These are phyloP conservation scores for Marchantia paleacea DNA, from an alignment of 225 moss, liverwort and hornwort species.

Conservation along the genomic window DNA sequence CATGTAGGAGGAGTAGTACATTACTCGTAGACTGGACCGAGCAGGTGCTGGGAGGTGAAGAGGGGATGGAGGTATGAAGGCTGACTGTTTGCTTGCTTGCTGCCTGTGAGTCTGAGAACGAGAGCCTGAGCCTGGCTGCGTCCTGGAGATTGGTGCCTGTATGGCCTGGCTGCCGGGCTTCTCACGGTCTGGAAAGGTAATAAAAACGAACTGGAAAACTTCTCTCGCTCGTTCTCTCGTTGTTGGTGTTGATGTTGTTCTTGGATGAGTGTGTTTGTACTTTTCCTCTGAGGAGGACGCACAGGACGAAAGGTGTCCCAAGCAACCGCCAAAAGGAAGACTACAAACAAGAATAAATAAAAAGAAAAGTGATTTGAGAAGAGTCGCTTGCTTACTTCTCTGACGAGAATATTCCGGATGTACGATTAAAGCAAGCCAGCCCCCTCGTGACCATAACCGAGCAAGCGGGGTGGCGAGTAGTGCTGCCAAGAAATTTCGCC, in stretches of 20 bases:
- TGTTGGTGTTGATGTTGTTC: background rate
- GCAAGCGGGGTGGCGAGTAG: background rate
- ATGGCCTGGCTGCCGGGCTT: background rate
- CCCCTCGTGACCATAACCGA: conserved; percentile 11
- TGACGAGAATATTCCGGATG: background rate
- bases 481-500: background rate
- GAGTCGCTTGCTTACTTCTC: conserved; percentile 10
- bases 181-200: conserved; percentile 3
- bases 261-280: background rate
- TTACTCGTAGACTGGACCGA: background rate
- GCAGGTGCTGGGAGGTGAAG: background rate
- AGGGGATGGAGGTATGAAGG: background rate
- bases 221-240: background rate
- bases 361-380: background rate
- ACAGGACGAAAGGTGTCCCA: conserved; percentile 1
- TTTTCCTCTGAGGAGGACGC: background rate
- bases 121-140: background rate
- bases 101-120: no score
- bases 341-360: conserved; percentile 10
- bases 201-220: background rate
- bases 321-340: conserved; percentile 14
- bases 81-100: background rate
- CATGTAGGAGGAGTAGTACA: background rate
- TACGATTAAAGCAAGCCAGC: background rate
- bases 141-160: background rate